phyloP scores from a whole-genome alignment of 2,329 filamentous ascomycete species.

The Acrodontium crateriforme region DNA sequence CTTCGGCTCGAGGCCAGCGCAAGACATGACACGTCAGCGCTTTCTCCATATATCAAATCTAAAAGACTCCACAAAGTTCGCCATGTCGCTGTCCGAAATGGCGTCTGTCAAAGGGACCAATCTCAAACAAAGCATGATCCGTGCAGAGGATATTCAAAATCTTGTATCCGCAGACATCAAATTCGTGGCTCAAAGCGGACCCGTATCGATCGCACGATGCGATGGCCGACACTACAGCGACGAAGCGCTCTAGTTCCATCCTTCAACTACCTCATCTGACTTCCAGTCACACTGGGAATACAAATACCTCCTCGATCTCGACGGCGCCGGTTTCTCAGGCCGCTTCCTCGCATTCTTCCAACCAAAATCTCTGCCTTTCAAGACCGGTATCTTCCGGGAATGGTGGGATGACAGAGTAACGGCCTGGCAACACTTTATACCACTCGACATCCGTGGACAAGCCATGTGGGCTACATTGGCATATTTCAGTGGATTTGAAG shows the following conservation, averaged over 20 bases:
- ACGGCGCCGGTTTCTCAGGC: conserved; percentile 53
- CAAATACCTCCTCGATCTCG: conserved; percentile 58
- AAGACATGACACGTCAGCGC: conserved; percentile 56
- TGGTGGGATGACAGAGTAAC: conserved; percentile 66
- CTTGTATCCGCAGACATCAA: conserved; percentile 43
- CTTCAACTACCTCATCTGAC: conserved; percentile 23
- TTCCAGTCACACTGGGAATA: conserved; percentile 49
- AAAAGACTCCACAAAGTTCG: too few relatives aligned
- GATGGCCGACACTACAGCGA: conserved; percentile 39
- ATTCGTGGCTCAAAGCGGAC: conserved; percentile 43
- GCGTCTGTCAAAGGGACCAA: too few relatives aligned
- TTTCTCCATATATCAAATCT: conserved; percentile 64
- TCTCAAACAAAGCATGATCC: too few relatives aligned
- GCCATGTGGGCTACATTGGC: conserved; percentile 59
- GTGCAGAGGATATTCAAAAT: conserved; percentile 29
- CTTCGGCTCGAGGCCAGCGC: conserved; percentile 40
- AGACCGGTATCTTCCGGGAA: conserved; percentile 58
- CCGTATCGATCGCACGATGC: conserved; percentile 44
- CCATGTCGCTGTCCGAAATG: too few relatives aligned
- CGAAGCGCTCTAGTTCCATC: conserved; percentile 40
- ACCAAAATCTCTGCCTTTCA: conserved; percentile 54
- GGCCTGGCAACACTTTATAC: conserved; percentile 71
- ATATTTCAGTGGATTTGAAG: conserved; percentile 54
- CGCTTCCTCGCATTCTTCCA: conserved; percentile 51
- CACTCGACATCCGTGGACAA: conserved; percentile 59